Conservation (phyloP, 257 asterid species). For the Petunia axillaris region DNA sequence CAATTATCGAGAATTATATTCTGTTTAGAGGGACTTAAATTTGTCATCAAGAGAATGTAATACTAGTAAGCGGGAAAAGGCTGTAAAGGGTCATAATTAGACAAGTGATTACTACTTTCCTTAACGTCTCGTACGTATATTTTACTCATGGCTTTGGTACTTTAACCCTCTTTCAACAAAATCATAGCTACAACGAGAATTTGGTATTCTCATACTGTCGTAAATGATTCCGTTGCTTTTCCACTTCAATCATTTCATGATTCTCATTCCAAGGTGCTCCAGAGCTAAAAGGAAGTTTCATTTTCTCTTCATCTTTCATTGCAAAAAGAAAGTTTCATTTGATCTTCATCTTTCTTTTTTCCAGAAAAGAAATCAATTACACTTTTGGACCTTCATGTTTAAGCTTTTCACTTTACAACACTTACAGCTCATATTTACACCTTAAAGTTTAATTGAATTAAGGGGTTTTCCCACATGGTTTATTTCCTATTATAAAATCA, state of each 20-base stretch:
- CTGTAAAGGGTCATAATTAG: background rate
- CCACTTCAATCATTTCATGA: constrained; percentile 23
- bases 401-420: constrained; percentile 21
- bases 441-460: background rate
- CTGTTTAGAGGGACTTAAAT: too few species aligned
- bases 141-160: background rate
- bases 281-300: background rate
- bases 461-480: background rate
- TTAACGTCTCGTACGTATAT: too few species aligned
- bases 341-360: background rate
- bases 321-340: too few species aligned
- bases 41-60: background rate
- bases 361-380: constrained; percentile 16
- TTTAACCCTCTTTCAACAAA: background rate
- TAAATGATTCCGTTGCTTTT: constrained; percentile 15
- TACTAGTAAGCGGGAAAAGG: background rate
- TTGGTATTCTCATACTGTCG: background rate
- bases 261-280: constrained; percentile 18
- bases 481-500: background rate
- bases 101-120: constrained; percentile 3
- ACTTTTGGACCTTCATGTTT: constrained; percentile 24
- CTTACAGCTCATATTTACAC: constrained; percentile 9
- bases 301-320: background rate
- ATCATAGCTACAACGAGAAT: constrained; percentile 5
- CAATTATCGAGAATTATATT: too few species aligned